Conservation (phyloP, 2,329 filamentous ascomycete genomes). For the Monilinia vaccinii-corymbosi region DNA sequence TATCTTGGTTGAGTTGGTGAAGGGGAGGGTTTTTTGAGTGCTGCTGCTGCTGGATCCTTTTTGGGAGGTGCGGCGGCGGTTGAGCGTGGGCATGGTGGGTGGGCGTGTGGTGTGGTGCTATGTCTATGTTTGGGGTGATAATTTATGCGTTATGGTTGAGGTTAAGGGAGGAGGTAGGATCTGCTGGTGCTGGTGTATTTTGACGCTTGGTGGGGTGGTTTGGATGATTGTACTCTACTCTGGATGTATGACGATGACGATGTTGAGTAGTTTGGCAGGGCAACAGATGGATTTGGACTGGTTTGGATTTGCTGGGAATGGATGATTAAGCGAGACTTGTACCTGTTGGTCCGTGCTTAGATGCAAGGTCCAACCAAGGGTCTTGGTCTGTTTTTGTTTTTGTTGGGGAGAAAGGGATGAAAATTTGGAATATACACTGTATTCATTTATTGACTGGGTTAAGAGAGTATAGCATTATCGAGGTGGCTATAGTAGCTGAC, state of each 20-base stretch:
- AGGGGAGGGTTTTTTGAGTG: constrained; percentile 50
- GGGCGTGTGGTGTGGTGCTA: not conserved
- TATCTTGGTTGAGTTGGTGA: constrained; percentile 46
- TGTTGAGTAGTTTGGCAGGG: not conserved
- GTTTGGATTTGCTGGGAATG: not conserved
- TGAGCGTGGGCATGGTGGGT: constrained; percentile 34
- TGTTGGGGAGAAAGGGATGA: not conserved
- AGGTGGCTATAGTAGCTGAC: no score
- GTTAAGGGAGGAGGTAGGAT: not conserved
- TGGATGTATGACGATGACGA: not conserved
- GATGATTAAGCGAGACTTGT: not conserved
- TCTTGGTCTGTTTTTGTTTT: not conserved
- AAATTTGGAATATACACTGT: no score
- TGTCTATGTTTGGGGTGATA: no score
- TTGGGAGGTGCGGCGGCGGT: constrained; percentile 31
- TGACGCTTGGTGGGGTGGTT: not conserved
- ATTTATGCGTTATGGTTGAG: not conserved
- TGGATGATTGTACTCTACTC: not conserved
- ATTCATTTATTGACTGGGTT: no score
- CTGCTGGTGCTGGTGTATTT: not conserved
- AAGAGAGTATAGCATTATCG: no score
- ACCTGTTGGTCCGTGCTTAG: not conserved
- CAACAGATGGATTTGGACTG: not conserved
- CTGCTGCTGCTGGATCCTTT: constrained; percentile 28
- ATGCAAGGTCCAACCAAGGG: no score